Evolutionary conservation across 495 filamentous ascomycete species (phyloP).

Genomic region (Neurospora sp.): DNA sequence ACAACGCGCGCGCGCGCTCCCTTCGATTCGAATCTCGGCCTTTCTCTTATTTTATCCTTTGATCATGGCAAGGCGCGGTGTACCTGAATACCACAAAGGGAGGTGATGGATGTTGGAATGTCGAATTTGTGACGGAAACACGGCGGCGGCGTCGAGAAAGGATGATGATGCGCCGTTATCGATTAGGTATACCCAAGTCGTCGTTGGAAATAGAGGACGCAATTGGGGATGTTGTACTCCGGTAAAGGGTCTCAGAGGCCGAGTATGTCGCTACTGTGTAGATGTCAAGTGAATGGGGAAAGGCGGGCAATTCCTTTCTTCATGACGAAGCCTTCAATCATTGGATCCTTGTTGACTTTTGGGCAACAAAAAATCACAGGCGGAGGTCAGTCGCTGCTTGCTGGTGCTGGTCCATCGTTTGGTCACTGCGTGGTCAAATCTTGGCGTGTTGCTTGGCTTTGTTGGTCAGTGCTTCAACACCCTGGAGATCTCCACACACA

Average conservation of each 20-base stretch:
- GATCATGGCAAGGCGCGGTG: background rate
- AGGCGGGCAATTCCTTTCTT: background rate
- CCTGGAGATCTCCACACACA: background rate
- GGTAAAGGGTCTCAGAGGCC: background rate
- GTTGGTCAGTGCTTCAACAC: background rate
- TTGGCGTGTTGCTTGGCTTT: background rate
- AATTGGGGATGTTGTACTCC: background rate
- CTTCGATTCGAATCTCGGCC: background rate
- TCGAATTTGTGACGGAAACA: background rate
- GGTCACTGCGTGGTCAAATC: background rate
- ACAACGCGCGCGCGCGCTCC: background rate
- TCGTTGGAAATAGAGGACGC: background rate
- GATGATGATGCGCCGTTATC: background rate
- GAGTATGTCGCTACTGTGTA: background rate
- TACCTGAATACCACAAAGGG: background rate
- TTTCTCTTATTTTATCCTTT: background rate
- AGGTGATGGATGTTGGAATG: background rate
- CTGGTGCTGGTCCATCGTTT: slow-evolving; percentile 5
- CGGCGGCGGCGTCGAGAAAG: background rate
- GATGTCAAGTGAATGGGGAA: background rate
- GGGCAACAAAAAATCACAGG: slow-evolving; percentile 19
- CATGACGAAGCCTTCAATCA: slow-evolving; percentile 24
- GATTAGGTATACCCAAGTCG: background rate
- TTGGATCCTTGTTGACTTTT: slow-evolving; percentile 31
- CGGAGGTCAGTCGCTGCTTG: slow-evolving; percentile 12